Conservation (phyloP, 202 grass and related monocot species). For the Schoenoplectus tabernaemontani region DNA sequence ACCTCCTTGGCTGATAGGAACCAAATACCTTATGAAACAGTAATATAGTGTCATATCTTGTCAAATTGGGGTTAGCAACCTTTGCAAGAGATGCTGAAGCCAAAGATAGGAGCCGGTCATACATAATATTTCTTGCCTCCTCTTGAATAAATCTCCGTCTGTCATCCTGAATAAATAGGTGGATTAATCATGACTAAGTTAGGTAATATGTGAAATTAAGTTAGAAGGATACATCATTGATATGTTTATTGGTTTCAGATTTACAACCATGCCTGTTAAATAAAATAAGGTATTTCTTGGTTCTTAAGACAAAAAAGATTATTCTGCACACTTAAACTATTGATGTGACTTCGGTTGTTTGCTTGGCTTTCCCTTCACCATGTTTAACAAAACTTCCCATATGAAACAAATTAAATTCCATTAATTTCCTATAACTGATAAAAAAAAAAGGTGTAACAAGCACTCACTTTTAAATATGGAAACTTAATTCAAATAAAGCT, state of each 20-base stretch:
- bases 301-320: not conserved
- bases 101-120: slow-evolving; percentile 53
- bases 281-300: not conserved
- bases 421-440: not conserved
- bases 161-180: slow-evolving; percentile 37
- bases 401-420: not conserved
- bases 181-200: not conserved
- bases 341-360: not conserved
- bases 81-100: slow-evolving; percentile 40
- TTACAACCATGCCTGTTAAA: not conserved
- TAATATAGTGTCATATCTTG: not conserved
- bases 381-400: not conserved
- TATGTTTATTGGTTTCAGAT: not conserved
- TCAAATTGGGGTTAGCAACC: slow-evolving; percentile 31
- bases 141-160: slow-evolving; percentile 32
- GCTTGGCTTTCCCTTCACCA: not conserved
- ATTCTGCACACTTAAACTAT: not conserved
- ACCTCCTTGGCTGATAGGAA: not conserved
- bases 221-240: not conserved
- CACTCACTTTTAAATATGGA: not conserved
- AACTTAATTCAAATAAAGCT: not conserved
- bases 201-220: slow-evolving; percentile 4
- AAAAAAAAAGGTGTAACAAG: not conserved
- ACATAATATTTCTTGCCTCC: slow-evolving; percentile 53
- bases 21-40: not conserved